Percentiles rank a stretch among this genome's conserved stretches.
phyloP scores from a whole-genome alignment of 2,329 filamentous ascomycete species.

The Talaromyces rugulosus region DNA sequence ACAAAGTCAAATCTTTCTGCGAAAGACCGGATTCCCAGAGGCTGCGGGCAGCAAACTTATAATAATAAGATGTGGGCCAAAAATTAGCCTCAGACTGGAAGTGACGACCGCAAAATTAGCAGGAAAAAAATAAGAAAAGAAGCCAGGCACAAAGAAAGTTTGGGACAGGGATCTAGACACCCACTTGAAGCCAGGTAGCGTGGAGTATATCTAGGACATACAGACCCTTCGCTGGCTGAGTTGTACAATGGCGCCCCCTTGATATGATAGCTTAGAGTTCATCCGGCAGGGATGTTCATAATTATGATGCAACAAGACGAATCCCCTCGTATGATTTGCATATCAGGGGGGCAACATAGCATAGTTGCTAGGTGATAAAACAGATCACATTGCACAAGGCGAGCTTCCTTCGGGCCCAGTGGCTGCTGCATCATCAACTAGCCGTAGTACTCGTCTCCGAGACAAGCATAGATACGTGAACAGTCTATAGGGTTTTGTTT shows the following conservation, averaged over 20 bases:
- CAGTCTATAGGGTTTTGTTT: not conserved
- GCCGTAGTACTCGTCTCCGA: not conserved
- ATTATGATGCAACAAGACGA: not conserved
- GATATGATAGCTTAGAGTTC: slow-evolving; percentile 4
- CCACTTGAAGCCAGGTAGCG: slow-evolving; percentile 2
- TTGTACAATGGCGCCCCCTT: not conserved
- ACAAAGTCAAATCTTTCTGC: not conserved
- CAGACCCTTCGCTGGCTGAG: not conserved
- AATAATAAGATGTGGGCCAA: not conserved
- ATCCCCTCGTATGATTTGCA: not conserved
- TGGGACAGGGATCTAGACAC: not conserved
- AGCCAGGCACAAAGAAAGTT: not conserved
- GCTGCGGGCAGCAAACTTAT: not conserved
- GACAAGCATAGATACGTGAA: not conserved
- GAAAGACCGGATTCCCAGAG: too few species aligned
- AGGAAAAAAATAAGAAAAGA: not conserved
- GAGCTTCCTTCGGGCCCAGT: too few species aligned
- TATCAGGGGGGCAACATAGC: not conserved
- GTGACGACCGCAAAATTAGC: slow-evolving; percentile 3
- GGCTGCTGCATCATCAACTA: not conserved
- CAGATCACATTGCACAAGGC: not conserved
- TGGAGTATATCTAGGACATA: not conserved
- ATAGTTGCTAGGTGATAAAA: not conserved
- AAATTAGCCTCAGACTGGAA: not conserved
- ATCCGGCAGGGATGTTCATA: not conserved